These are phyloP conservation scores for Begonia masoniana DNA, from an alignment of 306 rosid genomes.

Conservation along the genomic window DNA sequence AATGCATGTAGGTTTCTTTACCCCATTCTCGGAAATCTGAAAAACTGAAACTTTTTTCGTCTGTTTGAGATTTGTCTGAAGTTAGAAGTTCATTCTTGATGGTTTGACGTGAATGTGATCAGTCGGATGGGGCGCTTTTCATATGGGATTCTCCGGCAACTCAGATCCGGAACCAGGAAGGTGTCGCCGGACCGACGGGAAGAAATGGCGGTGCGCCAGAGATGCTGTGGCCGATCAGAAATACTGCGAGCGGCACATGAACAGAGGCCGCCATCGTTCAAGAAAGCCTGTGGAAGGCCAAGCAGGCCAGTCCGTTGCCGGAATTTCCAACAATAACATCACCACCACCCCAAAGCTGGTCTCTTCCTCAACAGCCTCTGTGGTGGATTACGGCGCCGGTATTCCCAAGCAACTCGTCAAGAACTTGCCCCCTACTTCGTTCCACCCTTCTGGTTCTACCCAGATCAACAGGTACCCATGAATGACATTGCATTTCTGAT, in stretches of 20 bases:
- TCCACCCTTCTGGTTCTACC: conserved; percentile 27
- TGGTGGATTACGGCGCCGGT: conserved; percentile 23
- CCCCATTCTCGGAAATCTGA: background rate
- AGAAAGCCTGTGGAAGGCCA: conserved; percentile 99
- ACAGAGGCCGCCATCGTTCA: conserved; percentile 99
- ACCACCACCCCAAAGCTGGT: conserved; percentile 22
- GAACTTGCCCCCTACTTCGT: conserved; percentile 17
- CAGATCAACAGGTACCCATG: conserved; percentile 42
- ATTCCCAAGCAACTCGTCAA: conserved; percentile 39
- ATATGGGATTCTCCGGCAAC: conserved; percentile 70
- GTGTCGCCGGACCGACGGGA: conserved; percentile 98
- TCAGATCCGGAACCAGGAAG: conserved; percentile 99
- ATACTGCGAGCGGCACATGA: conserved; percentile 88
- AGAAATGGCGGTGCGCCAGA: conserved; percentile 99
- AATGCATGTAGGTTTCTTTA: conserved; percentile 33
- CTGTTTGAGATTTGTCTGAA: background rate
- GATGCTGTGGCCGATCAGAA: conserved; percentile 90
- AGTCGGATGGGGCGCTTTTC: conserved; percentile 94
- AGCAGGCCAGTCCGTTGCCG: conserved; percentile 55
- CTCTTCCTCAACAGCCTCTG: conserved; percentile 25
- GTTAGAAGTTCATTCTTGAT: background rate
- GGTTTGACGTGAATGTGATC: background rate
- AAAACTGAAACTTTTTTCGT: background rate
- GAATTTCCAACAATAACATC: conserved; percentile 13
- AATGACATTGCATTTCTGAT: background rate